phyloP scores from a whole-genome alignment of 352 stramenopile species.

The Globisporangium viniferum region DNA sequence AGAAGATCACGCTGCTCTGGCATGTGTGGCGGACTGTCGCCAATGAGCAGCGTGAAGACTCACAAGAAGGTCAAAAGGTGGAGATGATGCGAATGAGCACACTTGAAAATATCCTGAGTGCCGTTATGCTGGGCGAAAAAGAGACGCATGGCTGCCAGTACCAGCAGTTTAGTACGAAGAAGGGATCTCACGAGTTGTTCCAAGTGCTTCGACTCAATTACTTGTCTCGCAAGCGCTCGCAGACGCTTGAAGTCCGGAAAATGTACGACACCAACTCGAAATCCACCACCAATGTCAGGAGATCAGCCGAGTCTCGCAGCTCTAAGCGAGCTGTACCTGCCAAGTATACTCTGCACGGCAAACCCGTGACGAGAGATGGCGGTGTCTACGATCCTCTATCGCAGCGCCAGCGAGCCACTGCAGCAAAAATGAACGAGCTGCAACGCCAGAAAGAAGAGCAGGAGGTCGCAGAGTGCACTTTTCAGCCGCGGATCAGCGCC shows the following conservation, averaged over 20 bases:
- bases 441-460: slow-evolving; percentile 30
- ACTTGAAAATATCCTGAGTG: slow-evolving; percentile 23
- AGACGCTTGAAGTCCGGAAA: slow-evolving; percentile 3
- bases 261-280: neutral
- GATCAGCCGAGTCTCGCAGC: neutral
- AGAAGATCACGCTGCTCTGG: slow-evolving; percentile 45
- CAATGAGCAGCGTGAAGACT: slow-evolving; percentile 16
- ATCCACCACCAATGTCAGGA: neutral
- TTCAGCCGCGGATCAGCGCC: slow-evolving; percentile 34
- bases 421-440: slow-evolving; percentile 31
- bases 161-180: neutral
- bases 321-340: neutral
- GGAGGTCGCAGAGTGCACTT: slow-evolving; percentile 54
- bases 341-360: slow-evolving; percentile 37
- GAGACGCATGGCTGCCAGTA: neutral
- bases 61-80: slow-evolving; percentile 6
- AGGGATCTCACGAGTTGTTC: neutral
- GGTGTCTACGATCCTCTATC: slow-evolving; percentile 26
- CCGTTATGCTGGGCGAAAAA: slow-evolving; percentile 18
- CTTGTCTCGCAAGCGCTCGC: slow-evolving; percentile 7
- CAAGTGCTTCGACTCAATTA: slow-evolving; percentile 13
- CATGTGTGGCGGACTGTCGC: slow-evolving; percentile 39
- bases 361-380: slow-evolving; percentile 15
- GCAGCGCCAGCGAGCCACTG: slow-evolving; percentile 24
- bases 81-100: slow-evolving; percentile 9